Base-by-base conservation (phyloP, 2,329 filamentous ascomycete species). In the Tolypocladium ovalisporum region DNA sequence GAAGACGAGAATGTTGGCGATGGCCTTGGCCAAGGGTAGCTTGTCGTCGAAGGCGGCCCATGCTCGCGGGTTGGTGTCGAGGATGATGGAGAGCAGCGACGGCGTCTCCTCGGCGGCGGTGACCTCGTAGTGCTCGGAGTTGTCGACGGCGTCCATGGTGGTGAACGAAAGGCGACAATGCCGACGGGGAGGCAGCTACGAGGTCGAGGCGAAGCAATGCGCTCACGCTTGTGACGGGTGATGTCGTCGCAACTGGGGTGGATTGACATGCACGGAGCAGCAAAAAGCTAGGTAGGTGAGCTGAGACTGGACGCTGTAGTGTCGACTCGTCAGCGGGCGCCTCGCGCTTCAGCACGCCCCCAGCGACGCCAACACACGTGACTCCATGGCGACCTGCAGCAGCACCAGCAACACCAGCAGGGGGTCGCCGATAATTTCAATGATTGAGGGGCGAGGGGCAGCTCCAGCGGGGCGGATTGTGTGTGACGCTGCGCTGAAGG, bases 51-150 rank as follows among this genome's bases (percentile, higher is more conserved):
- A 82, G 59, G 89, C 80, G 8, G 89, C 85, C 94, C 94, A 96
- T 65, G 94, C 92, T 65, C 92, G 88, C 2, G 94, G 94, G 70
- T 99, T 99, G 32, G 93, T 97, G 76, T 99, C 94, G 75, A 99
- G 82, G 67, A 99, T 81, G 66, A 99, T 86, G 64, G 90, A 88
- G 55, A 97, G 84, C 39, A 99, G 85, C 17, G 93, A 96, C 0
- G 94, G 90, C 6, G 81, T 76, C 61, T 83, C 81, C 57, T 78
- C 80, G 55, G 73, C 77, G 51, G 76, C 74, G 61, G 75, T 75
- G 65, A 78, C 75, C 71, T 82, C 79, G 71, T 84, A 84, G 72
- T 84, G 82, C 58, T 81, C 79, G 56, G 82, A 84, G 64, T 78
- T 79, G 69, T 85, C 82, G 71, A 76, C 73, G 64, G 71, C 72